These are phyloP conservation scores for Theobroma cacao DNA, from an alignment of 345 rosid species.

Conservation along the genomic window DNA sequence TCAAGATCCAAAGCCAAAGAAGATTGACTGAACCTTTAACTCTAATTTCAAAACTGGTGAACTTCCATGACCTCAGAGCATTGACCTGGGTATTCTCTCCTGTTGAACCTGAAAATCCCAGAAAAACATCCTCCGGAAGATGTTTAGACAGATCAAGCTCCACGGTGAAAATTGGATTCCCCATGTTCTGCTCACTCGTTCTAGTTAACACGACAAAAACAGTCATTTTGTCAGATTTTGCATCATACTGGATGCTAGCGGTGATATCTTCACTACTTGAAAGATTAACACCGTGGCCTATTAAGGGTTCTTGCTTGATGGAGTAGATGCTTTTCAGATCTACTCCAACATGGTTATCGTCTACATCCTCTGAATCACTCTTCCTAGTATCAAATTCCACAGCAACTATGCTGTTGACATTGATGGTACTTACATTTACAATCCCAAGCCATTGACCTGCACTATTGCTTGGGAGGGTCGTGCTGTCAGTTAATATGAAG, in stretches of 20 bases:
- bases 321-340: slow-evolving; percentile 52
- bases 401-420: slow-evolving; percentile 44
- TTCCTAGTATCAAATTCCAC: slow-evolving; percentile 68
- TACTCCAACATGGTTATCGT: slow-evolving; percentile 64
- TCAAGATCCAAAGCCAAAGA: slow-evolving; percentile 8
- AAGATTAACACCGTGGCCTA: slow-evolving; percentile 26
- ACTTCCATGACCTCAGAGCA: not conserved
- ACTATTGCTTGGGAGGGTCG: slow-evolving; percentile 31
- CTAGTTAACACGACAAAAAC: slow-evolving; percentile 35
- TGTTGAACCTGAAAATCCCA: slow-evolving; percentile 1
- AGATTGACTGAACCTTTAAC: not conserved
- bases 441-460: slow-evolving; percentile 67
- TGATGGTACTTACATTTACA: slow-evolving; percentile 36
- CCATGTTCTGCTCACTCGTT: not conserved
- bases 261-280: slow-evolving; percentile 6
- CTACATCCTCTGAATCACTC: slow-evolving; percentile 48
- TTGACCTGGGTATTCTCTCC: not conserved
- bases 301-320: slow-evolving; percentile 37
- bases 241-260: slow-evolving; percentile 43
- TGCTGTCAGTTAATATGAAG: slow-evolving; percentile 41
- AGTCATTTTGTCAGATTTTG: slow-evolving; percentile 22
- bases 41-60: not conserved
- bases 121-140: slow-evolving; percentile 14
- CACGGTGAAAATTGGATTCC: slow-evolving; percentile 27
- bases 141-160: slow-evolving; percentile 41